phyloP scores from a whole-genome alignment of 495 filamentous ascomycete genomes.

The Cryomyces minteri region DNA sequence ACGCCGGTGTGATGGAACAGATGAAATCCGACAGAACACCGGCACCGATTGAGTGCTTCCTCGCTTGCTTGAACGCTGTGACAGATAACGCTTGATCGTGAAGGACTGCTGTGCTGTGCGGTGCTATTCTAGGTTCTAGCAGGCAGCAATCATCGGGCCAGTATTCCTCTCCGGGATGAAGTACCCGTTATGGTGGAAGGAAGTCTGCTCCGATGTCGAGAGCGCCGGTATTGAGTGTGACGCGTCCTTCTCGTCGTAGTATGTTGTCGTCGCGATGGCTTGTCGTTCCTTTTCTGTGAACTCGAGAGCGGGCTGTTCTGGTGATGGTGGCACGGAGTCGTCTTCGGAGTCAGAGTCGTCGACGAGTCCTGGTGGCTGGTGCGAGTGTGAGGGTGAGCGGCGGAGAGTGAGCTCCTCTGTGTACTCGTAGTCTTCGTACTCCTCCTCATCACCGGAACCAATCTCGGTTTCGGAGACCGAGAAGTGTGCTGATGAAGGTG shows the following conservation, averaged over 20 bases:
- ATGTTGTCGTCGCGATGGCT: constrained; percentile 31
- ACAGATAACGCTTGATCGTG: too few relatives aligned
- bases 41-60: too few relatives aligned
- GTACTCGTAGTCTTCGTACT: constrained; percentile 49
- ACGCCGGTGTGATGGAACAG: too few relatives aligned
- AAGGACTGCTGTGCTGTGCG: too few relatives aligned
- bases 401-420: constrained; percentile 50
- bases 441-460: constrained; percentile 21
- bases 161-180: constrained; percentile 12
- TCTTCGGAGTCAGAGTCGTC: constrained; percentile 52
- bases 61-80: too few relatives aligned
- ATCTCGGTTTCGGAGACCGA: constrained; percentile 2
- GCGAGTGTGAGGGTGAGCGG: constrained; percentile 40
- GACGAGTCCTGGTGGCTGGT: constrained; percentile 62
- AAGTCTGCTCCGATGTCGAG: constrained; percentile 5
- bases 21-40: too few relatives aligned
- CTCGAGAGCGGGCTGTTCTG: constrained; percentile 40
- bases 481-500: constrained; percentile 23
- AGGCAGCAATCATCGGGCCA: constrained; percentile 12
- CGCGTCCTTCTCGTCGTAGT: constrained; percentile 18
- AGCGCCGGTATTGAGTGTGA: not conserved
- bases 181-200: constrained; percentile 9
- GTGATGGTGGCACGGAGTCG: constrained; percentile 70
- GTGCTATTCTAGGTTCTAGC: not conserved
- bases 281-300: constrained; percentile 52